Conservation (phyloP, 768 basidiomycete genomes). For the Xerocomus brunneocitrinus region DNA sequence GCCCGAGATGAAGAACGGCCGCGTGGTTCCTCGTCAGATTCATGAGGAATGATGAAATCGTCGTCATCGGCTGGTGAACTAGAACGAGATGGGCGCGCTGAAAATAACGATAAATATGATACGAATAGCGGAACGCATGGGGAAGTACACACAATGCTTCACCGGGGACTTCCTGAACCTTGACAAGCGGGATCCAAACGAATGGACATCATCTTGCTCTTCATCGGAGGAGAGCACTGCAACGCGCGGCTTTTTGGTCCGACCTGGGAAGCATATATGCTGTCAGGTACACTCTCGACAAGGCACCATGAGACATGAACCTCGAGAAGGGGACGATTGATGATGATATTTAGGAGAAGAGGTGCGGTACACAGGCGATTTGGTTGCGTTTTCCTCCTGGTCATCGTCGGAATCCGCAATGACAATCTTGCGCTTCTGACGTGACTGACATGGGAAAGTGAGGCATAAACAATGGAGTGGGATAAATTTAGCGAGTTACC, state of each 20-base stretch:
- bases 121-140: not conserved
- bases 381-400: conserved; percentile 12
- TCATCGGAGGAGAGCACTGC: conserved; percentile 48
- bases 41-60: conserved; percentile 68
- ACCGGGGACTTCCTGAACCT: conserved; percentile 61
- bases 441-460: conserved; percentile 24
- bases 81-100: conserved; percentile 39
- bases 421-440: conserved; percentile 64
- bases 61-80: conserved; percentile 55
- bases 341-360: conserved; percentile 27
- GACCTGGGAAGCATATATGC: conserved; percentile 30
- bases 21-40: conserved; percentile 53
- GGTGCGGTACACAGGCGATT: conserved; percentile 17
- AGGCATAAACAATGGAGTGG: not conserved
- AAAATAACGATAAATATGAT: conserved; percentile 6
- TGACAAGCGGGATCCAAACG: conserved; percentile 57
- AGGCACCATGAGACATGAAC: conserved; percentile 8
- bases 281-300: conserved; percentile 2
- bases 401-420: conserved; percentile 74
- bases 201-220: conserved; percentile 36
- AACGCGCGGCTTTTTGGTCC: conserved; percentile 59
- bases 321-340: conserved; percentile 27
- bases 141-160: conserved; percentile 43
- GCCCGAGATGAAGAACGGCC: conserved; percentile 48
- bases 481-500: conserved; percentile 25